These are phyloP conservation scores for Mortierella sp. DNA, from an alignment of 371 early-diverging fungal genomes.

Conservation along the genomic window DNA sequence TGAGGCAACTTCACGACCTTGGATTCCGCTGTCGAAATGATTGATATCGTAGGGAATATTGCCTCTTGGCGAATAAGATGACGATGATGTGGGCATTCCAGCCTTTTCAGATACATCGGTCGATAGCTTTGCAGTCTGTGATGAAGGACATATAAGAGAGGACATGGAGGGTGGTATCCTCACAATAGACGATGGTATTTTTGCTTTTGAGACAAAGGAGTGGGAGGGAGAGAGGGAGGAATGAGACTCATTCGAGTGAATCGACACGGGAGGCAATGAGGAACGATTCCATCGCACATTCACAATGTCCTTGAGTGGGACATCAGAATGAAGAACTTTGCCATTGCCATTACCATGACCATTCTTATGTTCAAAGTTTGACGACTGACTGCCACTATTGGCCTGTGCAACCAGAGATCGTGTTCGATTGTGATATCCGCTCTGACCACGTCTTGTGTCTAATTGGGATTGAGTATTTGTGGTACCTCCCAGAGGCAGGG, in stretches of 20 bases:
- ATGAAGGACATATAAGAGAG: neutral
- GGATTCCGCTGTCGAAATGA: neutral
- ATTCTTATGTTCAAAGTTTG: neutral
- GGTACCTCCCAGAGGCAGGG: neutral
- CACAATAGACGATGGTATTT: neutral
- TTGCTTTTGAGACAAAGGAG: neutral
- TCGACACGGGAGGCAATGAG: constrained; percentile 13
- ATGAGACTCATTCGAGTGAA: neutral
- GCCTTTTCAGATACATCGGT: neutral
- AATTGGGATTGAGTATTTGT: neutral
- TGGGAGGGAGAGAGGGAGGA: neutral
- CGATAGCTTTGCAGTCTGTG: neutral
- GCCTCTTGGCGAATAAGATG: neutral
- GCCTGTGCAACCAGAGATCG: constrained; percentile 19
- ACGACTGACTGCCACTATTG: constrained; percentile 3
- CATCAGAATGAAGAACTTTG: neutral
- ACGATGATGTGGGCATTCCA: neutral
- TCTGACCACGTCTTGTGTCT: neutral
- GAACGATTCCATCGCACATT: constrained; percentile 21
- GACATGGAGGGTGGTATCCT: neutral
- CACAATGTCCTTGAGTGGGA: neutral
- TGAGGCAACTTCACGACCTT: neutral
- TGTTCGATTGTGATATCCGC: neutral
- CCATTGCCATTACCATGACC: constrained; percentile 6
- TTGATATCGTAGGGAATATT: neutral